phyloP scores from a whole-genome alignment of 2,329 filamentous ascomycete genomes.

The Diaporthe eres region DNA sequence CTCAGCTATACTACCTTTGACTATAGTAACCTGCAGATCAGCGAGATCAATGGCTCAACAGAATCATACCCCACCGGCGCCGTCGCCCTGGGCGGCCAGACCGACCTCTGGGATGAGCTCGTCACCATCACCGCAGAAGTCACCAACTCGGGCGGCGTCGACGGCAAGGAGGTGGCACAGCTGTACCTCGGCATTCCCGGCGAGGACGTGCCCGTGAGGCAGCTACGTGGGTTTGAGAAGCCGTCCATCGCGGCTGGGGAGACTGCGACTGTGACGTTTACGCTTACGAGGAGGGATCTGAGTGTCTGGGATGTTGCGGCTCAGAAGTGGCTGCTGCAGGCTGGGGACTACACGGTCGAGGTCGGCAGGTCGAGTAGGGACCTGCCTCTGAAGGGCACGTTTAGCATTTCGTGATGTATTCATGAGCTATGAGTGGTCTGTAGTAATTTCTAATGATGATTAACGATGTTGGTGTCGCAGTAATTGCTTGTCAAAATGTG shows the following conservation, averaged over 20 bases:
- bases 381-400: constrained; percentile 56
- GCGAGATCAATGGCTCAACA: constrained; percentile 47
- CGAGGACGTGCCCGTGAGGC: constrained; percentile 63
- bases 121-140: constrained; percentile 56
- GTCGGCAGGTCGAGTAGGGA: constrained; percentile 64
- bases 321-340: constrained; percentile 72
- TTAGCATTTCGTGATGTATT: constrained; percentile 23
- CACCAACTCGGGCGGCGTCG: constrained; percentile 57
- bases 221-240: constrained; percentile 78
- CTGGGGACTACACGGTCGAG: constrained; percentile 59
- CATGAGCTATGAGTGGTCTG: background rate
- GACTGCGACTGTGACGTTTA: constrained; percentile 62
- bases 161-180: constrained; percentile 63
- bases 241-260: constrained; percentile 62
- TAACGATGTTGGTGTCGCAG: background rate
- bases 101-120: constrained; percentile 63
- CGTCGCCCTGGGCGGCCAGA: constrained; percentile 59
- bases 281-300: constrained; percentile 74
- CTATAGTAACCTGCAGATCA: constrained; percentile 59
- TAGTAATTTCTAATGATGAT: constrained; percentile 21
- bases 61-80: constrained; percentile 55
- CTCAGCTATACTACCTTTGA: constrained; percentile 69
- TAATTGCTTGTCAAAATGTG: background rate
- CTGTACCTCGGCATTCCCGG: constrained; percentile 63
- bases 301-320: constrained; percentile 75